Evolutionary conservation across 225 moss, liverwort and hornwort genomes (phyloP), one percentile per base, ranked within the genome.

Genomic region (Bryoerythrophyllum caledonicum): DNA sequence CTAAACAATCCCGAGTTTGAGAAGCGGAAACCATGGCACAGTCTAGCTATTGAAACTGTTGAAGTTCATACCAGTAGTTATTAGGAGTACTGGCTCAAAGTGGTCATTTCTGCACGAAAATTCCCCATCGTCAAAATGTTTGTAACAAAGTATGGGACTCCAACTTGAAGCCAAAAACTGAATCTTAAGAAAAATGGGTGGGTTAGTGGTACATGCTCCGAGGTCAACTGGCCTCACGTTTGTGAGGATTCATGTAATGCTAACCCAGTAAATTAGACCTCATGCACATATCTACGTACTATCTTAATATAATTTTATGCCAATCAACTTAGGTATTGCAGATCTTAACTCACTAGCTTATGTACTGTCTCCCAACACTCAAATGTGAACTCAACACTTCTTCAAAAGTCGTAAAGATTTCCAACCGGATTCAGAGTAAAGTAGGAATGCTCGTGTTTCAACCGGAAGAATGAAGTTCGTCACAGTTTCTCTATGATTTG

Each of bases 371-470:
- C 43, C 28, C 53, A 46, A 53, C 28, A 71, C 66, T 74, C 52
- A 65, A 71, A 32, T 20, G 8, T 48, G 58, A 46, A 54, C n/a
- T 65, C 55, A 34, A 2, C 10, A 44, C 14, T 32, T 70, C 74
- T 78, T 17, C 1, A 19, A 6, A 49, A 19, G 19, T 19, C 48
- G 23, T 75, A 75, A 37, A 88, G 82, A 55, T 73, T 74, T 77
- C 87, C 89, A 21, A 91, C 52, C 38, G 93, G 89, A 53, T 91
- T 82, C n/a, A n/a, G n/a, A n/a, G n/a, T 80, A 78, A 93, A 89
- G 44, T 67, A 83, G 1, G 89, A 89, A 54, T 76, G 82, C 34
- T 91, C 89, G 46, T 64, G 73, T 32, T 80, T 90, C 23, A 91
- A 38, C 38, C 38, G 38, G 2, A 38, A 61, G 67, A 25, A 27